phyloP scores from a whole-genome alignment of 768 basidiomycete species.

The Podaxis pistillaris region DNA sequence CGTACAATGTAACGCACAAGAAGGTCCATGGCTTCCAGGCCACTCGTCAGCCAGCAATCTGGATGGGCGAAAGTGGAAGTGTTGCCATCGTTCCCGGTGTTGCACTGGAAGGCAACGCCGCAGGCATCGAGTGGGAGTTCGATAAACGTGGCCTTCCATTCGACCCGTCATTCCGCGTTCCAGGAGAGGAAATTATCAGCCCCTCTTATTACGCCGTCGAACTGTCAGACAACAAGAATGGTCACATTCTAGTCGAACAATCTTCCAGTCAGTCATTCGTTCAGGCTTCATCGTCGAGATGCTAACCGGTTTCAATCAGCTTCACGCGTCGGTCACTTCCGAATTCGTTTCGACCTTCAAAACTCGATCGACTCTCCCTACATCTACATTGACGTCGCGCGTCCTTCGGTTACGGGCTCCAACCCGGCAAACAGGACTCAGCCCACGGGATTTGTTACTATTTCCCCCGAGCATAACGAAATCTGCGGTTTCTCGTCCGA shows the following conservation, averaged over 20 bases:
- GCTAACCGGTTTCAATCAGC: slow-evolving; percentile 36
- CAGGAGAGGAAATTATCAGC: slow-evolving; percentile 54
- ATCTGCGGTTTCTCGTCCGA: slow-evolving; percentile 22
- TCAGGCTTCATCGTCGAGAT: not conserved
- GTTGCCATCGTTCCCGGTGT: slow-evolving; percentile 61
- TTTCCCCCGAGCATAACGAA: slow-evolving; percentile 43
- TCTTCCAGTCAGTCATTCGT: slow-evolving; percentile 50
- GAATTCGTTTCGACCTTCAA: slow-evolving; percentile 56
- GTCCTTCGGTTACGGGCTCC: slow-evolving; percentile 59
- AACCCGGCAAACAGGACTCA: slow-evolving; percentile 46
- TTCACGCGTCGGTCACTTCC: slow-evolving; percentile 72
- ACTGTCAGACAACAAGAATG: slow-evolving; percentile 50
- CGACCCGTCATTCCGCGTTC: slow-evolving; percentile 20
- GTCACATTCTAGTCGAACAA: slow-evolving; percentile 54
- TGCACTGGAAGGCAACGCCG: slow-evolving; percentile 17
- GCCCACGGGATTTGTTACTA: slow-evolving; percentile 48
- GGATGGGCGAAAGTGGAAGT: slow-evolving; percentile 82
- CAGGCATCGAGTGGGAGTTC: slow-evolving; percentile 48
- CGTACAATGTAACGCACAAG: slow-evolving; percentile 46
- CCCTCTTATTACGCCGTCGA: slow-evolving; percentile 58
- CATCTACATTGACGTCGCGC: slow-evolving; percentile 65
- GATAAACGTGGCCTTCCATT: slow-evolving; percentile 53
- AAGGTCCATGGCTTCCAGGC: slow-evolving; percentile 73
- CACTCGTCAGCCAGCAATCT: slow-evolving; percentile 83
- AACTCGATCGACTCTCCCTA: slow-evolving; percentile 40